phyloP scores from a whole-genome alignment of 805 yeast species.

The Phaffomyces antillensis region DNA sequence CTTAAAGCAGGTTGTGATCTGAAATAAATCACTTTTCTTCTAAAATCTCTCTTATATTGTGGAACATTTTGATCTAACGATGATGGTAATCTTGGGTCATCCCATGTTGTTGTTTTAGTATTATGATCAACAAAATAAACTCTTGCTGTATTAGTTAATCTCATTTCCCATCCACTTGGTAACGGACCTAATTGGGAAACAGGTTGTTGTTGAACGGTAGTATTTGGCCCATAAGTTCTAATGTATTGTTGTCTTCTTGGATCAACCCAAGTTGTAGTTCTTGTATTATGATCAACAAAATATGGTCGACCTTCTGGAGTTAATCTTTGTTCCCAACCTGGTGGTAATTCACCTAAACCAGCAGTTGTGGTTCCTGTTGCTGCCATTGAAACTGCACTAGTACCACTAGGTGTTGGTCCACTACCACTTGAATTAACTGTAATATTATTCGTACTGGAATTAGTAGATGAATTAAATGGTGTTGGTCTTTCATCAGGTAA shows the following conservation, averaged over 20 bases:
- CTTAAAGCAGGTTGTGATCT: constrained; percentile 97
- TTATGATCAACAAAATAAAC: constrained; percentile 98
- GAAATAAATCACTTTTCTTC: constrained; percentile 95
- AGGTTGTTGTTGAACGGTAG: constrained; percentile 96
- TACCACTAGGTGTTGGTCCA: constrained; percentile 39
- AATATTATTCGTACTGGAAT: constrained; percentile 22
- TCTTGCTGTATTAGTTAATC: constrained; percentile 96
- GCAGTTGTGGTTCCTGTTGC: constrained; percentile 81
- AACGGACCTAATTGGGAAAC: constrained; percentile 96
- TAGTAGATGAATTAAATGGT: constrained; percentile 19
- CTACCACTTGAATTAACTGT: constrained; percentile 43
- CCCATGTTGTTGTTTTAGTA: constrained; percentile 99
- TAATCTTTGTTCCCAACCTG: constrained; percentile 98
- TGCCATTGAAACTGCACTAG: constrained; percentile 62
- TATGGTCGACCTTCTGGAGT: constrained; percentile 98
- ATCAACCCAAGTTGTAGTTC: constrained; percentile 99
- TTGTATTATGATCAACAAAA: constrained; percentile 97
- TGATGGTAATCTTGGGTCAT: constrained; percentile 97
- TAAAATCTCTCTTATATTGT: constrained; percentile 96
- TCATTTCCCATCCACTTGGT: constrained; percentile 99
- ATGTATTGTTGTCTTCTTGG: constrained; percentile 98
- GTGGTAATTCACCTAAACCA: constrained; percentile 93
- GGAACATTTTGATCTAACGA: constrained; percentile 97
- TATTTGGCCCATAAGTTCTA: constrained; percentile 83
- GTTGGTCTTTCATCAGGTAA: constrained; percentile 57